Evolutionary conservation across 148 eudicot genomes (phyloP), one percentile per base, ranked within the genome.

Genomic region (Chenopodium formosanum): DNA sequence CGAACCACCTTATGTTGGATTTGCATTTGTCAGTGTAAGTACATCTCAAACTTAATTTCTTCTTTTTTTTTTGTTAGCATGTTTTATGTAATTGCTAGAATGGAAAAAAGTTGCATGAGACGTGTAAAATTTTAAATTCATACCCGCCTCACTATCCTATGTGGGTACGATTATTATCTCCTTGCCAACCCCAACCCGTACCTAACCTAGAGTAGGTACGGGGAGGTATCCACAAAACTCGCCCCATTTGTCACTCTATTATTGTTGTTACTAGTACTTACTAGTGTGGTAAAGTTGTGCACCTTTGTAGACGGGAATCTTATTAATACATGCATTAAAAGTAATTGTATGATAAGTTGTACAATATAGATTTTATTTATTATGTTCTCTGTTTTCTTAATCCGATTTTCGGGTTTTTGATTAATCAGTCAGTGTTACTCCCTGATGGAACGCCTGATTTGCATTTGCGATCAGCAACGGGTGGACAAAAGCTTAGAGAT

Each of bases 361-460:
- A 40, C 44, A 40, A 40, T 10, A 50, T 50, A 50, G 12, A 50
- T 12, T 50, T 11, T 2, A 2, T 9, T 48, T 0, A 4, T 48
- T 53, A 2, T 56, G 62, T 56, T 56, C 56, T 52, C 22, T 56
- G 22, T 56, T 56, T 56, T 17, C 62, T 56, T 14, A 56, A 14
- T 56, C 22, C 7, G 5, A 14, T 56, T 56, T 56, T 56, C 22
- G 62, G 22, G 7, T 56, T 56, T 56, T 17, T 5, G 22, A 56
- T 56, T 56, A 56, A 56, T 56, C 74, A 94, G 97, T 88, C 98
- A 37, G 98, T 94, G 68, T 76, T 94, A 80, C 90, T 94, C 44
- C 98, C 98, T 16, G 98, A 94, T 90, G 94, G 94, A 82, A 93
- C 95, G 17, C 97, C 97, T 31, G 98, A 94, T 77, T 82, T 94